Evolutionary conservation across 164 flowering plant species (phyloP).

Genomic region (Amborella trichopoda): DNA sequence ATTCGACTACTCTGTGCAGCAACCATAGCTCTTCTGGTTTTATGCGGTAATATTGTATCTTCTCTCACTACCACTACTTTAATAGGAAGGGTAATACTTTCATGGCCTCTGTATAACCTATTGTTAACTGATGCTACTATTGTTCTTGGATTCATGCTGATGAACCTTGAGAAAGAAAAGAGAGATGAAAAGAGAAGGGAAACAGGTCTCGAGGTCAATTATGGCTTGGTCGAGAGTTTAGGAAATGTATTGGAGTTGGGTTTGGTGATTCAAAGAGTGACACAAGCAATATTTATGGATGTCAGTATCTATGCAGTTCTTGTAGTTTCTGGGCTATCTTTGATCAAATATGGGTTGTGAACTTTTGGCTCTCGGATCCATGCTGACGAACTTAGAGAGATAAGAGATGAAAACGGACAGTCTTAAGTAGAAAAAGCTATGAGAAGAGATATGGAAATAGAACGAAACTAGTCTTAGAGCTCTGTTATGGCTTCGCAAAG

Average conservation of each 20-base stretch:
- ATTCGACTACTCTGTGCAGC: conserved; percentile 33
- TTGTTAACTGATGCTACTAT: conserved; percentile 42
- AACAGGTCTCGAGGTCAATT: conserved; percentile 9
- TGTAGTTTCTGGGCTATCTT: conserved; percentile 48
- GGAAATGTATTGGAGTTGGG: conserved; percentile 43
- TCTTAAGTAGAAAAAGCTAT: too few species aligned
- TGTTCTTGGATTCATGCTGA: conserved; percentile 30
- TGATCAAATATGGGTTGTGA: conserved; percentile 7
- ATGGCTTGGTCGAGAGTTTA: conserved; percentile 28
- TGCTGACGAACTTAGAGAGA: too few species aligned
- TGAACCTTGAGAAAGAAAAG: conserved; percentile 7
- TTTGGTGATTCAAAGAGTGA: conserved; percentile 32
- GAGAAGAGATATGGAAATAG: too few species aligned
- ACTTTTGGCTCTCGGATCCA: too few species aligned
- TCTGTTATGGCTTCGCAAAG: too few species aligned
- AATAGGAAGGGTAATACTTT: conserved; percentile 18
- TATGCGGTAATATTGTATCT: too few species aligned
- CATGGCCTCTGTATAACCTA: conserved; percentile 46
- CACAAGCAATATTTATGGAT: conserved; percentile 50
- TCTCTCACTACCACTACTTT: conserved; percentile 27
- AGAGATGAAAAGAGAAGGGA: conserved; percentile 6
- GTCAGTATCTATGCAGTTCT: conserved; percentile 48
- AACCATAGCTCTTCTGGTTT: conserved; percentile 36
- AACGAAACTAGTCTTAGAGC: too few species aligned
- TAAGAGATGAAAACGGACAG: too few species aligned